Conservation (phyloP, 208 protist genomes). For the Naegleria gruberi region DNA sequence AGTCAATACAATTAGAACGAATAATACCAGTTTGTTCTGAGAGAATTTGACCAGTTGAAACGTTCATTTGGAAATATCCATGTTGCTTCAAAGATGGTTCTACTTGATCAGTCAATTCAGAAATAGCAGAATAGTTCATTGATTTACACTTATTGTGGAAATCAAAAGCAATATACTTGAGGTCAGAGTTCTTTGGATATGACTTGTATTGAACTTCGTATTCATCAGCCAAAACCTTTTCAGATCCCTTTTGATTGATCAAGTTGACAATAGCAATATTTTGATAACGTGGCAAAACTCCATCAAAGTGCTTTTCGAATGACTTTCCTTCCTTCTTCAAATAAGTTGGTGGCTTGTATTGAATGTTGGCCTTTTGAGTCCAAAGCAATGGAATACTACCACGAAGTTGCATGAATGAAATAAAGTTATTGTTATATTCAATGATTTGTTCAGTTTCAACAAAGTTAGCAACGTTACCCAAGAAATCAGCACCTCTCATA, state of each 20-base stretch:
- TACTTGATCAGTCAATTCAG: conserved; percentile 29
- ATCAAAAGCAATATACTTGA: neutral
- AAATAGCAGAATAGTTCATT: neutral
- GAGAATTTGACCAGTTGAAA: too few relatives aligned
- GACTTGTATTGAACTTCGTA: neutral
- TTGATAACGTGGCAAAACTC: neutral
- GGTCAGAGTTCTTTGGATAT: neutral
- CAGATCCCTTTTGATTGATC: neutral
- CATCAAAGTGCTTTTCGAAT: conserved; percentile 1
- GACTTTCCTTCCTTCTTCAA: neutral
- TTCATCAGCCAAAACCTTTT: conserved; percentile 4
- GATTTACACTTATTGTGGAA: neutral
- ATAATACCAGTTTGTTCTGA: conserved; percentile 70
- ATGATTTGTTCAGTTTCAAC: conserved; percentile 73
- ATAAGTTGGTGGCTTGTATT: conserved; percentile 30
- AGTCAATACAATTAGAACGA: conserved; percentile 94
- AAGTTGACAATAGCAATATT: conserved; percentile 3
- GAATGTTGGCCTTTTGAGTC: conserved; percentile 50
- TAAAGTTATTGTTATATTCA: conserved; percentile 40
- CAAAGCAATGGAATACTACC: conserved; percentile 68
- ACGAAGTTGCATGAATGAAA: conserved; percentile 59
- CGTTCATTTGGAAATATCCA: neutral
- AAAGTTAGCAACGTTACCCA: conserved; percentile 65
- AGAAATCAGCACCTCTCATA: neutral
- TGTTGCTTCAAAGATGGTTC: conserved; percentile 12